A percentile compares a stretch with the other conserved stretches of the same genome.
These are phyloP conservation scores for Cercospora beticola DNA, from an alignment of 2,329 filamentous ascomycete species.

Conservation along the genomic window DNA sequence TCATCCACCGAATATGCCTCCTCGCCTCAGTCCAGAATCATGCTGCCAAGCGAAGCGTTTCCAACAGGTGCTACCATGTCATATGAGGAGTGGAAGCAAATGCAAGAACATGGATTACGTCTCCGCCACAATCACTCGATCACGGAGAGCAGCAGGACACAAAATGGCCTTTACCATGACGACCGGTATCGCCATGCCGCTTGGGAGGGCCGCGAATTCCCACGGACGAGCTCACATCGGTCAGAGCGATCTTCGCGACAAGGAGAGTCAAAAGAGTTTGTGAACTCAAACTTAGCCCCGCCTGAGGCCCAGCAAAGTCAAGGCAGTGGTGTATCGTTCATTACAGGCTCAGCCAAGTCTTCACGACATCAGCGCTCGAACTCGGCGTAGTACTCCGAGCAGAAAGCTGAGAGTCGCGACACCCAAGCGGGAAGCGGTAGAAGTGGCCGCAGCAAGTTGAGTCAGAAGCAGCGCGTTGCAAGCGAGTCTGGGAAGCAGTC, in stretches of 20 bases:
- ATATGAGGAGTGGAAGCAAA: conserved; percentile 32
- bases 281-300: not conserved
- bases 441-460: not conserved
- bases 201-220: conserved; percentile 14
- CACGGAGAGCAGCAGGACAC: conserved; percentile 25
- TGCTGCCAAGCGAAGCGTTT: conserved; percentile 23
- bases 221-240: not conserved
- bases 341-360: conserved; percentile 2
- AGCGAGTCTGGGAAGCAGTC: not conserved
- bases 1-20: conserved; percentile 22
- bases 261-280: not conserved
- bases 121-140: conserved; percentile 25
- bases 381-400: conserved; percentile 7
- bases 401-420: not conserved
- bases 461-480: not conserved
- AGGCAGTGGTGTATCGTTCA: conserved; percentile 1
- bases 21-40: conserved; percentile 29
- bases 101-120: conserved; percentile 26
- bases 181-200: conserved; percentile 20
- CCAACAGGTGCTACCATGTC: conserved; percentile 28
- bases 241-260: not conserved
- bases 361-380: conserved; percentile 9
- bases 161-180: conserved; percentile 15
- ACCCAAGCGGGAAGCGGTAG: not conserved
- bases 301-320: not conserved